Conservation (phyloP, 208 protist species). For the Angomonas desouzai region DNA sequence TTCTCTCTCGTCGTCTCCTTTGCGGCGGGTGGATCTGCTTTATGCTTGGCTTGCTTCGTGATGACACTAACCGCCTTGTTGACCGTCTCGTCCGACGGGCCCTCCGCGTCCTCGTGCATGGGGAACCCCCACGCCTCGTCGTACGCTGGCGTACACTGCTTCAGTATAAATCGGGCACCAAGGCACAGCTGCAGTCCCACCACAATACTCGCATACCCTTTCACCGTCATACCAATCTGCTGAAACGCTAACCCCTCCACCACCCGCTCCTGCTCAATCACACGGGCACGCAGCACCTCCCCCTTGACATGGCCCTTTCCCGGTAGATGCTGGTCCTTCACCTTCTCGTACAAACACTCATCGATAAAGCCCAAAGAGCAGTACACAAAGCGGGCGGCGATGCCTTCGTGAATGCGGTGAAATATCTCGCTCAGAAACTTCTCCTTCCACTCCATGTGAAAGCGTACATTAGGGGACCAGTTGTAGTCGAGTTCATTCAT, state of each 20-base stretch:
- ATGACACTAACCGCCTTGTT: constrained; percentile 11
- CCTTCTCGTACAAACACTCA: constrained; percentile 49
- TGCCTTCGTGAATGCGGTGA: constrained; percentile 51
- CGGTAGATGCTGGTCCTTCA: constrained; percentile 30
- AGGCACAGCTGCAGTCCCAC: constrained; percentile 83
- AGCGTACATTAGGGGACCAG: constrained; percentile 62
- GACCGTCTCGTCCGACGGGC: constrained; percentile 15
- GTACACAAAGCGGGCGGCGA: constrained; percentile 48
- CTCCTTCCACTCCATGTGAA: constrained; percentile 73
- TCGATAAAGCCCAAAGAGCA: constrained; percentile 82
- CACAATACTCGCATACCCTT: constrained; percentile 45
- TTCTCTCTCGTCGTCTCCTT: not conserved
- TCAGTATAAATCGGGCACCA: constrained; percentile 74
- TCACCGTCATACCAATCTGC: constrained; percentile 69
- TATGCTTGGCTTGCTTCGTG: not conserved
- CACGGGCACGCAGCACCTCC: constrained; percentile 30
- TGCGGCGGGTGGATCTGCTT: not conserved
- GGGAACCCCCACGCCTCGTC: constrained; percentile 75
- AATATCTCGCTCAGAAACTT: constrained; percentile 59
- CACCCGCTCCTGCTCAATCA: constrained; percentile 60
- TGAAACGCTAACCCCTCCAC: constrained; percentile 51
- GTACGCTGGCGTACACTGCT: constrained; percentile 47
- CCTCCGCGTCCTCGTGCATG: constrained; percentile 49
- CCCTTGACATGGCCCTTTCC: constrained; percentile 16
- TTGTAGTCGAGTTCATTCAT: constrained; percentile 78